Conservation (phyloP, 2,329 filamentous ascomycete genomes). For the Elsinoe batatas region DNA sequence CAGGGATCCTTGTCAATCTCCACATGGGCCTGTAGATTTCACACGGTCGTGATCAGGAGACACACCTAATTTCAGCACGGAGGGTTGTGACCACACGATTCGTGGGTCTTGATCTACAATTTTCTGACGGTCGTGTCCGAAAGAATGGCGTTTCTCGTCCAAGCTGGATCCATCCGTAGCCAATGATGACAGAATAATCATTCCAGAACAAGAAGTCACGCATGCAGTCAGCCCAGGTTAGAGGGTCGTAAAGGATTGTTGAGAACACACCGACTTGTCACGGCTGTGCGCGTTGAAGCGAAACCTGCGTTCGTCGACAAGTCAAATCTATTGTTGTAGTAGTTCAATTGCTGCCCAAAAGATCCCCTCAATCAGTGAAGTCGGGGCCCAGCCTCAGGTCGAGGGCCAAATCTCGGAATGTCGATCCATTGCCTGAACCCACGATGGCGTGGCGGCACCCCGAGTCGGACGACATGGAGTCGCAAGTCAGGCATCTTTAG, state of each 20-base stretch:
- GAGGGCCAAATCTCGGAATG: background rate
- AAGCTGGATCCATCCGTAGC: background rate
- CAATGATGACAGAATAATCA: background rate
- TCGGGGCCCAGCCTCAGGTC: background rate
- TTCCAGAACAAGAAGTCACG: conserved; percentile 10
- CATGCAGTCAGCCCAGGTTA: background rate
- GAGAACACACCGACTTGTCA: background rate
- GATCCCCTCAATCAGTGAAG: background rate
- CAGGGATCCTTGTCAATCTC: background rate
- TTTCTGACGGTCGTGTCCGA: background rate
- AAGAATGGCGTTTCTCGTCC: background rate
- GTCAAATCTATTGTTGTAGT: background rate
- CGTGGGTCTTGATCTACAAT: background rate
- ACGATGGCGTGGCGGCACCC: conserved; percentile 6
- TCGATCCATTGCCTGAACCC: background rate
- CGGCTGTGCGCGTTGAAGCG: background rate
- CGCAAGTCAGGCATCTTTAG: conserved; percentile 7
- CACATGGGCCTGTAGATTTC: background rate
- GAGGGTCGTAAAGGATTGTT: conserved; percentile 1
- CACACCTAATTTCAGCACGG: conserved; percentile 1
- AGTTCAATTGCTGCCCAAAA: conserved; percentile 4
- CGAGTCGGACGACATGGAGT: background rate
- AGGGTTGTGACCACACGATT: background rate
- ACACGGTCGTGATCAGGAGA: conserved; percentile 4
- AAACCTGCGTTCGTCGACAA: background rate